Base-by-base conservation (phyloP, 257 asterid genomes). In the Fraxinus cuspidata region DNA sequence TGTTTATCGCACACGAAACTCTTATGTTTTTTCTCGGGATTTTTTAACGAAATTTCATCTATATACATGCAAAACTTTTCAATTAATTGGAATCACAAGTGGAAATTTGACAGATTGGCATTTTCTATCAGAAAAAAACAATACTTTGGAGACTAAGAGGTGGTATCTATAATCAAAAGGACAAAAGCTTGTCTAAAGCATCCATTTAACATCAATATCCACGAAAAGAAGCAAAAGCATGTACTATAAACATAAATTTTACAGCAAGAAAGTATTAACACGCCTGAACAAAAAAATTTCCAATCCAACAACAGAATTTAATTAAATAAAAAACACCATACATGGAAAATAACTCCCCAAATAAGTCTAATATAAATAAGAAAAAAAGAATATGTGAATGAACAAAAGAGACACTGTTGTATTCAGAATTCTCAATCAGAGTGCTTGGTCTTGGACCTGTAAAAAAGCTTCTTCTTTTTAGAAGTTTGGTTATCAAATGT, bases 381-480 rank as follows among this genome's bases (percentile, higher is more conserved):
- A 78, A 68, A 75, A 78, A 73, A 77, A 47, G 65, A 68, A 81
- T 84, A 84, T 87, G 87, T 86, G 84, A 87, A 83, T 74, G 87
- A 86, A 85, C 82, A 79, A 80, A 82, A 80, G 78, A 79, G 31
- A 34, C 70, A 74, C 80, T 70, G 27, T 19, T 34, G 42, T 60
- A n/a, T 32, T 77, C 40, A 28, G 37, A 32, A 37, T 25, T 76
- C 81, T 90, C 87, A 91, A 69, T 90, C 91, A 53, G 94, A 84
- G 79, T 83, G 37, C 89, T 91, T 88, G 89, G 85, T 83, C 96
- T 92, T 94, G 88, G 87, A 88, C 96, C 98, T 90, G 81, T 89
- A 92, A 70, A 92, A 87, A 71, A 94, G 96, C 89, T 92, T 89
- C 96, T 94, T 94, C 92, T 88, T 94, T 89, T 90, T 94, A 7